These are phyloP conservation scores for Sphaerulina vaccinii DNA, from an alignment of 2,329 filamentous ascomycete genomes.

Conservation along the genomic window DNA sequence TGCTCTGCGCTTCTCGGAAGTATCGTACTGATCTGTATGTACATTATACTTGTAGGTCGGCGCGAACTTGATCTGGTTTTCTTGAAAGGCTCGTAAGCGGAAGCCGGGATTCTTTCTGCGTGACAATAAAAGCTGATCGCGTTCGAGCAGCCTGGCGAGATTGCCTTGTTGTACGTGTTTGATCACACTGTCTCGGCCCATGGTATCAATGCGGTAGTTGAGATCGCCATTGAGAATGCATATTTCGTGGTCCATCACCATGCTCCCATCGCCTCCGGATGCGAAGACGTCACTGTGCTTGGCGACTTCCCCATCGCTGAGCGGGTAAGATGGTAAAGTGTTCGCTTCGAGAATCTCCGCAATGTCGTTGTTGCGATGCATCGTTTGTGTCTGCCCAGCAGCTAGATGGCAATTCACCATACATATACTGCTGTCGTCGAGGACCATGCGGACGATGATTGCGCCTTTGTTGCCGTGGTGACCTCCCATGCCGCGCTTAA, in stretches of 20 bases:
- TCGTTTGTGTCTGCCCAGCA: conserved; percentile 86
- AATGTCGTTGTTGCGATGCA: conserved; percentile 87
- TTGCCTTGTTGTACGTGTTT: conserved; percentile 80
- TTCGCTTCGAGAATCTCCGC: conserved; percentile 81
- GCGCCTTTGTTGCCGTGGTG: conserved; percentile 96
- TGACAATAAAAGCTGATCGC: conserved; percentile 88
- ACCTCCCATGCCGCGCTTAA: conserved; percentile 95
- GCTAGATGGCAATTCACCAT: conserved; percentile 97
- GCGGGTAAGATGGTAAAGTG: conserved; percentile 66
- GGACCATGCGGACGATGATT: conserved; percentile 82
- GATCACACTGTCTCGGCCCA: conserved; percentile 90
- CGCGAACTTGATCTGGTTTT: conserved; percentile 84
- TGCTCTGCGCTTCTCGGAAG: conserved; percentile 81
- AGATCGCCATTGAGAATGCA: conserved; percentile 94
- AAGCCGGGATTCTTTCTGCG: conserved; percentile 87
- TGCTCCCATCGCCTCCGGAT: conserved; percentile 88
- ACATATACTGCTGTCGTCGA: conserved; percentile 92
- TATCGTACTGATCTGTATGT: conserved; percentile 89
- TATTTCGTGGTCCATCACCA: conserved; percentile 97
- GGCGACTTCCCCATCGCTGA: conserved; percentile 44
- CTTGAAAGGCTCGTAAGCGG: conserved; percentile 83
- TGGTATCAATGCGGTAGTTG: conserved; percentile 97
- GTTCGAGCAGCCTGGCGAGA: conserved; percentile 79
- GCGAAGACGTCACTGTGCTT: conserved; percentile 73
- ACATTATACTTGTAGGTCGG: conserved; percentile 99